These are phyloP conservation scores for Chamaecyparis obtusa DNA, from an alignment of 75 land plant genomes.

Conservation along the genomic window DNA sequence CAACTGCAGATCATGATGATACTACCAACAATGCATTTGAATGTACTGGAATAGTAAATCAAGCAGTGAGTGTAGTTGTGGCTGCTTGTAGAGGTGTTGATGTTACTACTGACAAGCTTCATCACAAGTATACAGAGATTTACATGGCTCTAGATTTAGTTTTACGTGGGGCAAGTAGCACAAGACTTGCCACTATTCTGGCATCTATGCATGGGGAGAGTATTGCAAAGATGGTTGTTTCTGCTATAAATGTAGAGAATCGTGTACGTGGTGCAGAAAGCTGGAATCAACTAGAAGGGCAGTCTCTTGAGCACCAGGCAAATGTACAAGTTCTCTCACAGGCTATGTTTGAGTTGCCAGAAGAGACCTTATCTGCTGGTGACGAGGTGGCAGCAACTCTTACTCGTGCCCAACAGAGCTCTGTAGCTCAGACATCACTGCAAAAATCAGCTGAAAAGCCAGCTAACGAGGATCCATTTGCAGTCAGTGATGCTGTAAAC, in stretches of 20 bases:
- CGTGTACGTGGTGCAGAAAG: constrained; percentile 81
- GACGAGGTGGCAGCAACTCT: constrained; percentile 75
- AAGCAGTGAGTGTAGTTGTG: constrained; percentile 88
- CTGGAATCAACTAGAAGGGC: constrained; percentile 58
- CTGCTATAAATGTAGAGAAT: constrained; percentile 74
- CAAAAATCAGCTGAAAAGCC: constrained; percentile 24
- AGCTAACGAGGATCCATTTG: constrained; percentile 80
- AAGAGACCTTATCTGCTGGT: constrained; percentile 84
- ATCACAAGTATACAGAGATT: constrained; percentile 86
- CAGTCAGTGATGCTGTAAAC: constrained; percentile 73
- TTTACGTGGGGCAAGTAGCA: constrained; percentile 75
- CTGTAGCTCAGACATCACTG: constrained; percentile 16
- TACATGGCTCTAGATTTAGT: constrained; percentile 96
- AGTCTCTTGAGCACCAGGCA: constrained; percentile 56
- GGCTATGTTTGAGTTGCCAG: constrained; percentile 72
- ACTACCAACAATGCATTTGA: constrained; percentile 64
- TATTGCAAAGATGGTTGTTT: constrained; percentile 81
- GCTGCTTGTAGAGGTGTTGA: constrained; percentile 95
- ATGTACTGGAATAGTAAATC: constrained; percentile 84
- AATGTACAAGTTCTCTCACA: constrained; percentile 61
- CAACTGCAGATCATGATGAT: constrained; percentile 59
- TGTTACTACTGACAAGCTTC: constrained; percentile 88
- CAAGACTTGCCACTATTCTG: constrained; percentile 74
- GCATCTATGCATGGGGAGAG: constrained; percentile 79
- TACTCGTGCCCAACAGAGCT: constrained; percentile 35